Base-by-base conservation (phyloP, 768 basidiomycete species). In the Mycena olivaceomarginata region DNA sequence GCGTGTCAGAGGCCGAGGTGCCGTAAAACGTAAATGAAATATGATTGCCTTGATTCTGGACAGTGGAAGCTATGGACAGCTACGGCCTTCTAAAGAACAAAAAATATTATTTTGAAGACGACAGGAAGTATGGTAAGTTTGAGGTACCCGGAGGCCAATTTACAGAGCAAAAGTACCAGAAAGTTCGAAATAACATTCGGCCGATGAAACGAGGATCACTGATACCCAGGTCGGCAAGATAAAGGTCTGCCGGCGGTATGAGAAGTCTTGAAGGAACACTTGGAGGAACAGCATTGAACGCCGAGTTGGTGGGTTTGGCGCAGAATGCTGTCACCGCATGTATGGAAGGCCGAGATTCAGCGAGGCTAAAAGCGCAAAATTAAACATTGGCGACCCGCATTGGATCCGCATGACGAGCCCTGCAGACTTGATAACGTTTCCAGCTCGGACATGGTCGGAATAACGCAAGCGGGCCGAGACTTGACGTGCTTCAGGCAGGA, bases 1-100 rank as follows among this genome's bases (percentile, higher is more conserved):
- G 73, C 71, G 71, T 72, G 65, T 73, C 65, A 73, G 53, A 9
- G 16, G 67, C 51, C 51, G 51, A 60, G 5, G 25, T 45, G 11
- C 57, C 41, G 57, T 22, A 41, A 46, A 46, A 66, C 45, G 64
- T 11, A 66, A 62, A 64, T 64, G 63, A 63, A 63, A 9, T 40
- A 64, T 56, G 53, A 56, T 56, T 20, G n/a, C n/a, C 12, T 8
- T 22, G 8, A 56, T 12, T 56, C 8, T 16, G 43, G n/a, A n/a
- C n/a, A n/a, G n/a, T n/a, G n/a, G 15, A 51, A 9, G n/a, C 53
- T 56, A n/a, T 16, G 7, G 4, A 51, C 48, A 45, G 43, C 11
- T 45, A 51, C 2, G 31, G 31, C 16, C 7, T 15, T 51, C 15
- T 4, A 16, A 51, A 18, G 15, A 51, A 51, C 6, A 45, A 45